Evolutionary conservation across 2,329 filamentous ascomycete species (phyloP), one percentile per base, ranked within the genome.

Genomic region (Teratosphaeria destructans): DNA sequence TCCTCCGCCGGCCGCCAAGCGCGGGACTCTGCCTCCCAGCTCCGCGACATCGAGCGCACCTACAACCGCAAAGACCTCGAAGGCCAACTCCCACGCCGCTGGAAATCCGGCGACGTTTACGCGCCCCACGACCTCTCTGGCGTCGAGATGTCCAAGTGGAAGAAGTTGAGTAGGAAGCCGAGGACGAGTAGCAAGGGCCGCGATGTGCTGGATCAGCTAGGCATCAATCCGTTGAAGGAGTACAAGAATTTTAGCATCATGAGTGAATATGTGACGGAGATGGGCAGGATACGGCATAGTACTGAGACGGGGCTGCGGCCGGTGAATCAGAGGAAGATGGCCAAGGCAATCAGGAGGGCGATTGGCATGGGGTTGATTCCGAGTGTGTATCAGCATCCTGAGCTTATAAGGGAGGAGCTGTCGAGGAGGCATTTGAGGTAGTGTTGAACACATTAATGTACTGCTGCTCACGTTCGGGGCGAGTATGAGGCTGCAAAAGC

Each of bases 201-300:
- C 58, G 93, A 99, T 73, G 83, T 88, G 6, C 85, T 96, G 64
- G 91, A 96, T 73, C 77, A 86, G 47, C 73, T 96, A 70, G 87
- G 86, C 26, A 78, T 96, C 61, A 87, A 90, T 66, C 93, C 94
- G 14, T 67, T 94, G 61, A 83, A 89, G 65, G 84, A 94, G 76
- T 99, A 97, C 76, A 90, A 91, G 91, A 99, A 99, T 76, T 95
- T 95, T 73, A 85, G 89, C 43, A 84, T 99, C 62, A 88, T 97
- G 75, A 88, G 88, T 35, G 91, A 96, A 73, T 96, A 88, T 73
- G 88, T 94, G 70, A 90, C 89, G 0, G 76, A 86, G 11, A 89
- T 90, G 77, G 94, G 93, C 56, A 85, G 91, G 61, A 96, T 99
- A 73, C 88, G 85, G 76, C 85, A 88, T 72, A 80, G 83, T n/a